A percentile compares a stretch with the other conserved stretches of the same genome.
Conservation (phyloP, 1,139 yeast genomes). For the Geotrichum siamense region DNA sequence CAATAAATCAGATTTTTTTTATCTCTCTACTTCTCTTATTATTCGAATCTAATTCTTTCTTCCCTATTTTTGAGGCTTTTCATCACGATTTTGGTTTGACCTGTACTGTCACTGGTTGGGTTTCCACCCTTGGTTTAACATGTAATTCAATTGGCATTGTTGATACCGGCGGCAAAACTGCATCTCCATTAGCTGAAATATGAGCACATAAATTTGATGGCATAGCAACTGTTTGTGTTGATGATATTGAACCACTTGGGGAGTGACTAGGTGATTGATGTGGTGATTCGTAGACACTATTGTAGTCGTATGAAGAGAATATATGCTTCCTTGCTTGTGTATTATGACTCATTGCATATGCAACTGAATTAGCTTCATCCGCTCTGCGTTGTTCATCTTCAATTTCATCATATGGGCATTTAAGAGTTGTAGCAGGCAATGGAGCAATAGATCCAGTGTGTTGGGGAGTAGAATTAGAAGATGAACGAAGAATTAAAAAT, state of each 20-base stretch:
- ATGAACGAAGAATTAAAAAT: constrained; percentile 46
- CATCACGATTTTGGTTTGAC: too few species aligned
- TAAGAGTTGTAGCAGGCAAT: constrained; percentile 74
- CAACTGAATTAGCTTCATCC: constrained; percentile 28
- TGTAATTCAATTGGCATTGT: background rate
- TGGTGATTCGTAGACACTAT: constrained; percentile 54
- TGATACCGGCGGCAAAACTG: constrained; percentile 12
- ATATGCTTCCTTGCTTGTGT: constrained; percentile 70
- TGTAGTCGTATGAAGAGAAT: constrained; percentile 72
- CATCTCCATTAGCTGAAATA: constrained; percentile 7
- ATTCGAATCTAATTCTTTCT: too few species aligned
- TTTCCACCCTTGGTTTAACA: background rate
- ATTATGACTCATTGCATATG: constrained; percentile 61
- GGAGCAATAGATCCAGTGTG: constrained; percentile 50
- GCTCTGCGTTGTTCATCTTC: constrained; percentile 51
- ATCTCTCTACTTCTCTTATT: too few species aligned
- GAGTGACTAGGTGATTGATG: constrained; percentile 16
- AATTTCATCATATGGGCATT: constrained; percentile 66
- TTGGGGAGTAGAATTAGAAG: constrained; percentile 31
- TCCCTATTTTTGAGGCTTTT: too few species aligned
- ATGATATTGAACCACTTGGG: constrained; percentile 8
- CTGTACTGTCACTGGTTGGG: background rate
- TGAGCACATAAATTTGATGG: constrained; percentile 18
- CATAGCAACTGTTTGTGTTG: constrained; percentile 11
- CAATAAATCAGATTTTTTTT: too few species aligned